These are phyloP conservation scores for Ganoderma meredithae DNA, from an alignment of 1,284 basidiomycete genomes.

Conservation along the genomic window DNA sequence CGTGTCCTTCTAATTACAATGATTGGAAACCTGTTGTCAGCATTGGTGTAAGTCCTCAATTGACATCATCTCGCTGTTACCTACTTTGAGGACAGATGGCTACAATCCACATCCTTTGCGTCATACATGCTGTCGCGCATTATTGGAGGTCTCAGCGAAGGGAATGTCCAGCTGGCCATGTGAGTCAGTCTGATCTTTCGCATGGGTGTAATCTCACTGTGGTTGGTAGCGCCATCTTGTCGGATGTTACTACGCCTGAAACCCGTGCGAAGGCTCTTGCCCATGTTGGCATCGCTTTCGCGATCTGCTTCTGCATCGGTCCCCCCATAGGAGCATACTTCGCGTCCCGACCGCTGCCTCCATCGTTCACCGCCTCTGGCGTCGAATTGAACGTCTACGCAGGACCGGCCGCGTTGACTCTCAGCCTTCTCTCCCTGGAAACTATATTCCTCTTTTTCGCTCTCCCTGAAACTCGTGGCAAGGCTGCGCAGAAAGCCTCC, in stretches of 20 bases:
- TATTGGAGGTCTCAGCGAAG: slow-evolving; percentile 90
- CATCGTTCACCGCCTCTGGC: slow-evolving; percentile 63
- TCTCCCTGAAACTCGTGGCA: slow-evolving; percentile 80
- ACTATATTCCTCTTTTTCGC: slow-evolving; percentile 77
- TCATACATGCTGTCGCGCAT: slow-evolving; percentile 89
- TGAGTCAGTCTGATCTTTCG: slow-evolving; percentile 42
- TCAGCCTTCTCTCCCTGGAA: slow-evolving; percentile 74
- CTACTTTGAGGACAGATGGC: slow-evolving; percentile 57
- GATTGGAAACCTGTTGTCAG: slow-evolving; percentile 91
- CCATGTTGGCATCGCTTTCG: slow-evolving; percentile 92
- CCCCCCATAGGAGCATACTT: slow-evolving; percentile 87
- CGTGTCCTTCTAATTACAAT: slow-evolving; percentile 83
- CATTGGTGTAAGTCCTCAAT: slow-evolving; percentile 65
- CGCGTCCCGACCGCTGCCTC: slow-evolving; percentile 71
- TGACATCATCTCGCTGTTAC: not conserved
- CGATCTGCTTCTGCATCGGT: slow-evolving; percentile 89
- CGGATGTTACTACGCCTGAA: slow-evolving; percentile 82
- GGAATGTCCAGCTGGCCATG: slow-evolving; percentile 86
- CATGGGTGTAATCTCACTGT: not conserved
- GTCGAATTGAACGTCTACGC: slow-evolving; percentile 86
- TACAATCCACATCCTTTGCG: slow-evolving; percentile 85
- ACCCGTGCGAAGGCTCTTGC: slow-evolving; percentile 87
- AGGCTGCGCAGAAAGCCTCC: slow-evolving; percentile 34
- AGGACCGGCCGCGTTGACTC: slow-evolving; percentile 79
- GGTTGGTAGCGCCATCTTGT: slow-evolving; percentile 78